These are phyloP conservation scores for Thymus quinquecostatus DNA, from an alignment of 257 asterid species.

Conservation along the genomic window DNA sequence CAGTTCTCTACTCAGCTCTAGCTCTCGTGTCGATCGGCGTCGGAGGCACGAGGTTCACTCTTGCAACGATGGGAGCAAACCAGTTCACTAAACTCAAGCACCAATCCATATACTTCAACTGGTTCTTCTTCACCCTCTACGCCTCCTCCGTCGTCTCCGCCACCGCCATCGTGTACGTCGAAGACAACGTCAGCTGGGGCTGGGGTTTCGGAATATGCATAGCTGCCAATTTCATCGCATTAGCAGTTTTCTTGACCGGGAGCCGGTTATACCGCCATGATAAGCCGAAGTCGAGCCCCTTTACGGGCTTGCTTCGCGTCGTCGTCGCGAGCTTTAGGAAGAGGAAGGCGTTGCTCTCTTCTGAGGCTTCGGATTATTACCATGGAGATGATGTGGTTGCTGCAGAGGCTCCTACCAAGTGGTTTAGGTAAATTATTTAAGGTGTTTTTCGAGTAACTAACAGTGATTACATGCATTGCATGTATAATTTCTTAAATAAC, in stretches of 20 bases:
- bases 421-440: slow-evolving; percentile 39
- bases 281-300: slow-evolving; percentile 46
- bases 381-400: slow-evolving; percentile 12
- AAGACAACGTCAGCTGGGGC: slow-evolving; percentile 55
- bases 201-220: slow-evolving; percentile 43
- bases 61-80: slow-evolving; percentile 56
- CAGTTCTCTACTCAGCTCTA: slow-evolving; percentile 39
- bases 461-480: no score
- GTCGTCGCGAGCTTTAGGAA: slow-evolving; percentile 46
- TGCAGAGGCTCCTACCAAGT: slow-evolving; percentile 31
- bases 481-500: no score
- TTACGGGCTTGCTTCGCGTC: slow-evolving; percentile 45
- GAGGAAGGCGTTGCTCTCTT: slow-evolving; percentile 28
- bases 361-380: slow-evolving; percentile 32
- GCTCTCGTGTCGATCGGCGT: slow-evolving; percentile 38
- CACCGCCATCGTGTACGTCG: slow-evolving; percentile 47
- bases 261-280: slow-evolving; percentile 35
- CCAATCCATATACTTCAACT: slow-evolving; percentile 44
- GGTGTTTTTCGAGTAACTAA: no score
- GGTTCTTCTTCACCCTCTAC: slow-evolving; percentile 47
- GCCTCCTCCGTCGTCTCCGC: slow-evolving; percentile 21
- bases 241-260: slow-evolving; percentile 44
- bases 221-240: slow-evolving; percentile 30
- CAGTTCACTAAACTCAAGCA: slow-evolving; percentile 40
- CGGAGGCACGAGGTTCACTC: slow-evolving; percentile 48